Conservation (phyloP, 2,329 filamentous ascomycete genomes). For the Aureobasidium sp. region DNA sequence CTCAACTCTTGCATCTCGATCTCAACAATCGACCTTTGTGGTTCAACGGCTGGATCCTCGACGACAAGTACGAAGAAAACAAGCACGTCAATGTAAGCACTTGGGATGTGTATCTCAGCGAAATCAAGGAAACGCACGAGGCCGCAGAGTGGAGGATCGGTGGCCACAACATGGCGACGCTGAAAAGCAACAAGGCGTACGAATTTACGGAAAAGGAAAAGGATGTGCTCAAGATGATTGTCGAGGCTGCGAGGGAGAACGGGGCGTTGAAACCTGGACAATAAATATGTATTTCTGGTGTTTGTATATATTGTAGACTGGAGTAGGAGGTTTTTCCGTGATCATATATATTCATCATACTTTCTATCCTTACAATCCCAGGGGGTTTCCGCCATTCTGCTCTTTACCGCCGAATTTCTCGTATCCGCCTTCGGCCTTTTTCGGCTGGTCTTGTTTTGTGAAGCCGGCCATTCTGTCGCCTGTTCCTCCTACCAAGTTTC, state of each 20-base stretch:
- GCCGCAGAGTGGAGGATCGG: slow-evolving; percentile 28
- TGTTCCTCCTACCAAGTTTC: slow-evolving; percentile 20
- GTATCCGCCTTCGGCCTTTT: slow-evolving; percentile 12
- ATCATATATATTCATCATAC: too few species aligned
- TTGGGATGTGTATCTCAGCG: slow-evolving; percentile 30
- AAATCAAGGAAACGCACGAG: slow-evolving; percentile 23
- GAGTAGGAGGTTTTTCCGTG: too few species aligned
- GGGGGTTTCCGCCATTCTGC: slow-evolving; percentile 29
- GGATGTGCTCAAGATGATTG: slow-evolving; percentile 25
- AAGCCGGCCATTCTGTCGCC: neutral
- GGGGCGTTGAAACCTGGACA: slow-evolving; percentile 13
- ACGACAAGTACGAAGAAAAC: slow-evolving; percentile 34
- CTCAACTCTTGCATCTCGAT: slow-evolving; percentile 40
- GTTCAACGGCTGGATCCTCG: slow-evolving; percentile 41
- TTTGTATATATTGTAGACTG: too few species aligned
- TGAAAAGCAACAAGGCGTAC: slow-evolving; percentile 24
- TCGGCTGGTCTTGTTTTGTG: neutral
- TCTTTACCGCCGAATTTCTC: slow-evolving; percentile 27
- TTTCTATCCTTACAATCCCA: slow-evolving; percentile 17
- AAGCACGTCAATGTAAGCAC: slow-evolving; percentile 28
- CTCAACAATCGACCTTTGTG: slow-evolving; percentile 34
- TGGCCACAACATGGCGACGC: slow-evolving; percentile 30
- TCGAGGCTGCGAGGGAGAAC: slow-evolving; percentile 19
- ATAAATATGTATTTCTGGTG: neutral
- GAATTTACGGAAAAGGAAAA: slow-evolving; percentile 24